Evolutionary conservation across 2,329 filamentous ascomycete species (phyloP).

Genomic region (Pyrenophora teres): DNA sequence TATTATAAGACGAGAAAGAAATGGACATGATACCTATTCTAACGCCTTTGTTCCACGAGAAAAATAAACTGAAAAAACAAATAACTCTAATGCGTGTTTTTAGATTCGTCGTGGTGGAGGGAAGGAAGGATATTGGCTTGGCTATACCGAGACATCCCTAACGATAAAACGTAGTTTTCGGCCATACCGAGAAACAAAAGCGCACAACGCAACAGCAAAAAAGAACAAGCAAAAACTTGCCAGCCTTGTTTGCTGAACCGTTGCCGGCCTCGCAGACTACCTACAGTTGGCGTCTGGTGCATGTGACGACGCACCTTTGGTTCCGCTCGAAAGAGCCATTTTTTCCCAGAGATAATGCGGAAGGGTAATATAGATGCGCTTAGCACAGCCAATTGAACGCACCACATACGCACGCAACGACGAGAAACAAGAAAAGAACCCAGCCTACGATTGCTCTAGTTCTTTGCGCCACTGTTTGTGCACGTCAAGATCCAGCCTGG

Average conservation of each 20-base stretch:
- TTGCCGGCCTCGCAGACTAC: not conserved
- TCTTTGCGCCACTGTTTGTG: not conserved
- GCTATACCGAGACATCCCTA: constrained; percentile 8
- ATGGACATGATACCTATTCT: not conserved
- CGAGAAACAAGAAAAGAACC: not conserved
- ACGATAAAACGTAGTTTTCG: constrained; percentile 1
- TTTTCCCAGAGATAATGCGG: constrained; percentile 9
- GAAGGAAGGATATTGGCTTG: not conserved
- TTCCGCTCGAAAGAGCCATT: constrained; percentile 4
- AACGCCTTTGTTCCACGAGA: not conserved
- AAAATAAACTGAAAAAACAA: not conserved
- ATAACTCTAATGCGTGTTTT: not conserved
- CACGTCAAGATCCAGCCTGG: no score
- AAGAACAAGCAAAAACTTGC: no score
- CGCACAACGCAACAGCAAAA: no score
- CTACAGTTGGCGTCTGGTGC: not conserved
- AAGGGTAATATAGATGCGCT: constrained; percentile 8
- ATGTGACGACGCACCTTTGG: constrained; percentile 1
- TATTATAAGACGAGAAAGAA: not conserved
- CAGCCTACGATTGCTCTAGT: not conserved
- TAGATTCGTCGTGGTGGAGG: not conserved
- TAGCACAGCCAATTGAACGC: constrained; percentile 1
- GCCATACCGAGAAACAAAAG: not conserved
- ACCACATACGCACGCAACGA: not conserved
- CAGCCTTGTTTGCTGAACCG: not conserved